phyloP scores from a whole-genome alignment of 352 stramenopile species.

The Phytophthora meadii region DNA sequence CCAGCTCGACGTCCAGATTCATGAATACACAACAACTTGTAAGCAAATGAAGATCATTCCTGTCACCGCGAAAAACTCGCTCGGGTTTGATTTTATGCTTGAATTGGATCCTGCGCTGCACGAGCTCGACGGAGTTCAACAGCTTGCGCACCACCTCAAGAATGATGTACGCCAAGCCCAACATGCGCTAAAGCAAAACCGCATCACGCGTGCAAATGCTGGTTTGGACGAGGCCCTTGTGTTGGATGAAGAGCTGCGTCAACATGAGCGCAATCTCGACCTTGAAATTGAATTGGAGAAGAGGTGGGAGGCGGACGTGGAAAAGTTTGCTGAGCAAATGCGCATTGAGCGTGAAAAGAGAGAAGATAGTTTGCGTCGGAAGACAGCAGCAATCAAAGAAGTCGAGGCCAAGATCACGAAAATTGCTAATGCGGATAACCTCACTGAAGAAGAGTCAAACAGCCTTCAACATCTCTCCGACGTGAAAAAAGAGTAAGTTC shows the following conservation, averaged over 20 bases:
- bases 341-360: slow-evolving; percentile 57
- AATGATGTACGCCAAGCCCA: slow-evolving; percentile 63
- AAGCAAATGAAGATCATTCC: slow-evolving; percentile 90
- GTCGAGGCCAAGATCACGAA: slow-evolving; percentile 75
- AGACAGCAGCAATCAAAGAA: slow-evolving; percentile 63
- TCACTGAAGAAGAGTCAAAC: slow-evolving; percentile 50
- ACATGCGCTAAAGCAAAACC: slow-evolving; percentile 69
- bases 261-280: slow-evolving; percentile 56
- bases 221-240: slow-evolving; percentile 68
- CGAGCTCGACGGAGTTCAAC: slow-evolving; percentile 60
- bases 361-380: slow-evolving; percentile 52
- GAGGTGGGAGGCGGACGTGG: slow-evolving; percentile 44
- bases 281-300: slow-evolving; percentile 67
- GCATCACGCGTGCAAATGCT: slow-evolving; percentile 56
- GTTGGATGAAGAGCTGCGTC: slow-evolving; percentile 61
- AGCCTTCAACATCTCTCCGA: slow-evolving; percentile 52
- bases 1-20: slow-evolving; percentile 69
- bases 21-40: slow-evolving; percentile 84
- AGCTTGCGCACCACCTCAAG: slow-evolving; percentile 72
- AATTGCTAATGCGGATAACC: slow-evolving; percentile 68
- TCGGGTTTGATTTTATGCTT: slow-evolving; percentile 79
- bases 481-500: slow-evolving; percentile 60
- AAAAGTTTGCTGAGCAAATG: slow-evolving; percentile 68
- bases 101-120: slow-evolving; percentile 68
- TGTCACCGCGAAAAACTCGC: slow-evolving; percentile 80